phyloP scores from a whole-genome alignment of 768 basidiomycete species.

The Tulasnella sp. region DNA sequence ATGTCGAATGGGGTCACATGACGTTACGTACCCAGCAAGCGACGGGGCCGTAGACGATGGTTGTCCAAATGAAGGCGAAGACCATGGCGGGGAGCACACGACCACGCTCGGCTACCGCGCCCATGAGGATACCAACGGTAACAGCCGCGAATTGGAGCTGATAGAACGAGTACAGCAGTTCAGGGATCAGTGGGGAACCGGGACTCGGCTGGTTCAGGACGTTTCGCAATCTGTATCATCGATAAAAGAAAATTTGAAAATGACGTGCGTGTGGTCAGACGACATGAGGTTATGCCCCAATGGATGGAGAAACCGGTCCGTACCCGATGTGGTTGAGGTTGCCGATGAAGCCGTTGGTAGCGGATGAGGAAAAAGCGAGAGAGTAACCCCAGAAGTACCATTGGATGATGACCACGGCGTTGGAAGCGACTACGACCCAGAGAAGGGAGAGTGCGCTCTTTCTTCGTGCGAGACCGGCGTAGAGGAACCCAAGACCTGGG shows the following conservation, averaged over 20 bases:
- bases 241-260: not conserved
- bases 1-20: not conserved
- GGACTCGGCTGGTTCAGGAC: slow-evolving; percentile 67
- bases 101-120: slow-evolving; percentile 73
- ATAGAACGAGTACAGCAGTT: slow-evolving; percentile 76
- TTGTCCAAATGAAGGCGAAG: slow-evolving; percentile 77
- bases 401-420: slow-evolving; percentile 68
- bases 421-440: slow-evolving; percentile 64
- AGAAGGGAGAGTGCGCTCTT: slow-evolving; percentile 64
- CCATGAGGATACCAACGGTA: slow-evolving; percentile 57
- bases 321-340: slow-evolving; percentile 68
- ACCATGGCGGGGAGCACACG: slow-evolving; percentile 74
- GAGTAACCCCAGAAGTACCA: slow-evolving; percentile 83
- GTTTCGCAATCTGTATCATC: slow-evolving; percentile 38
- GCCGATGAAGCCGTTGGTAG: slow-evolving; percentile 62
- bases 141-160: slow-evolving; percentile 83
- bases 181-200: slow-evolving; percentile 73
- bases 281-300: not conserved
- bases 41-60: slow-evolving; percentile 63
- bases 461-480: slow-evolving; percentile 31
- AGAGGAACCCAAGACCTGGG: slow-evolving; percentile 47
- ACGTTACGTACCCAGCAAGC: not conserved
- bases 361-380: slow-evolving; percentile 68
- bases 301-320: not conserved
- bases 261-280: not conserved